Evolutionary conservation across 225 moss, liverwort and hornwort genomes (phyloP), one percentile per base, ranked within the genome.

Genomic region (Climacium dendroides): DNA sequence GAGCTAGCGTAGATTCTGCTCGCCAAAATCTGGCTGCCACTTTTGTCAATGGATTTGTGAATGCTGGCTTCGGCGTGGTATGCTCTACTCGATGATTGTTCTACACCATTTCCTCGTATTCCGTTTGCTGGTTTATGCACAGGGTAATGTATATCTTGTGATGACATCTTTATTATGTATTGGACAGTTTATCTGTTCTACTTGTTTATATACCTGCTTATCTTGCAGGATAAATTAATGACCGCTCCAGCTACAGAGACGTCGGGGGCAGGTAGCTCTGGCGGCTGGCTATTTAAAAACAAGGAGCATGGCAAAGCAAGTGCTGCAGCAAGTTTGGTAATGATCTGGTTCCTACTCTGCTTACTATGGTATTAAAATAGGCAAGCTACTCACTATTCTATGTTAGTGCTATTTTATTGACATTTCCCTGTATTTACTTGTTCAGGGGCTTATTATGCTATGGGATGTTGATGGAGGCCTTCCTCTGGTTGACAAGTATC

Each of bases 231-330:
- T 87, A 99, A 99, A 88, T 89, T 99, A 84, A 99, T 97, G 99
- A 99, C 96, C 39, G 94, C 94, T 59, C 95, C 96, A 80, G 80
- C 93, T 76, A 90, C 94, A 43, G 98, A 97, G 81, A 92, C 96
- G 77, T 93, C 96, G 74, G 93, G 92, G 62, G 97, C 96, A 72
- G 94, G 94, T 84, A 96, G 92, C 85, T 92, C 97, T 73, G 95
- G 96, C 35, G 96, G 89, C 80, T 99, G 97, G 97, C 90, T 99
- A 41, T 97, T 95, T 71, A 99, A 97, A 89, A 99, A 99, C 87
- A 99, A 99, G 90, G 98, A 99, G 87, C 98, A 99, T 88, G 97
- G 97, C 59, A 99, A 99, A 93, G 96, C 97, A 48, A 99, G 98
- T 91, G 98, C 97, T 16, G 98, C 95, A 81, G 98, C 97, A 71